These are phyloP conservation scores for Actinomucor elegans DNA, from an alignment of 371 early-diverging fungal species.

Conservation along the genomic window DNA sequence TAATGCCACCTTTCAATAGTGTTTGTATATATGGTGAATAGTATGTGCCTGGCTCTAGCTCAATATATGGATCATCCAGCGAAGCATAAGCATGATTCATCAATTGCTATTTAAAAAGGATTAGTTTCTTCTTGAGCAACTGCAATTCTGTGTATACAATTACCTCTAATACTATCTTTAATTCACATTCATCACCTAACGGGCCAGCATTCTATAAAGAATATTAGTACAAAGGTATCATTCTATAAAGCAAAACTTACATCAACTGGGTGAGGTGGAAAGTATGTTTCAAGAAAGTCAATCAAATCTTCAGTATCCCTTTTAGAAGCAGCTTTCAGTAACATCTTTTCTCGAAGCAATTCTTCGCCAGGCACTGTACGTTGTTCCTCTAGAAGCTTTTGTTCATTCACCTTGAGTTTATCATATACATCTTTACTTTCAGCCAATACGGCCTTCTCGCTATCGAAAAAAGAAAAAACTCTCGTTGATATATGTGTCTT, in stretches of 20 bases:
- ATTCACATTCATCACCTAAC: slow-evolving; percentile 25
- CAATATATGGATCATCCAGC: slow-evolving; percentile 50
- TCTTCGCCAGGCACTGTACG: too few relatives aligned
- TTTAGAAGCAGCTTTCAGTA: too few relatives aligned
- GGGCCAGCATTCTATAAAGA: slow-evolving; percentile 15
- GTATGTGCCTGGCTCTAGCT: slow-evolving; percentile 41
- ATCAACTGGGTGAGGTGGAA: slow-evolving; percentile 46
- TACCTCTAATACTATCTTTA: slow-evolving; percentile 40
- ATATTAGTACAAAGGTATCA: too few relatives aligned
- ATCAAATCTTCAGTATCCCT: slow-evolving; percentile 33
- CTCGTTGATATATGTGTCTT: background rate
- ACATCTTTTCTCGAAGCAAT: too few relatives aligned
- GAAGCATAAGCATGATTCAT: slow-evolving; percentile 52
- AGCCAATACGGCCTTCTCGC: slow-evolving; percentile 17
- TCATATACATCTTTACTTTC: slow-evolving; percentile 25
- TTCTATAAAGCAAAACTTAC: too few relatives aligned
- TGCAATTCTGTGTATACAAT: too few relatives aligned
- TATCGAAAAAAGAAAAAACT: too few relatives aligned
- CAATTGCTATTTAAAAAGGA: slow-evolving; percentile 23
- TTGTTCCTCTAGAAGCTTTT: too few relatives aligned
- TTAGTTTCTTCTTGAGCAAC: too few relatives aligned
- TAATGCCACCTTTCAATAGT: slow-evolving; percentile 53
- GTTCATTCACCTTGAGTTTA: slow-evolving; percentile 13
- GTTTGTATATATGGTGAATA: slow-evolving; percentile 62
- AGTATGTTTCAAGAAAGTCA: slow-evolving; percentile 44